Conservation (phyloP, 2,329 filamentous ascomycete genomes). For the Pseudogymnoascus sp. region DNA sequence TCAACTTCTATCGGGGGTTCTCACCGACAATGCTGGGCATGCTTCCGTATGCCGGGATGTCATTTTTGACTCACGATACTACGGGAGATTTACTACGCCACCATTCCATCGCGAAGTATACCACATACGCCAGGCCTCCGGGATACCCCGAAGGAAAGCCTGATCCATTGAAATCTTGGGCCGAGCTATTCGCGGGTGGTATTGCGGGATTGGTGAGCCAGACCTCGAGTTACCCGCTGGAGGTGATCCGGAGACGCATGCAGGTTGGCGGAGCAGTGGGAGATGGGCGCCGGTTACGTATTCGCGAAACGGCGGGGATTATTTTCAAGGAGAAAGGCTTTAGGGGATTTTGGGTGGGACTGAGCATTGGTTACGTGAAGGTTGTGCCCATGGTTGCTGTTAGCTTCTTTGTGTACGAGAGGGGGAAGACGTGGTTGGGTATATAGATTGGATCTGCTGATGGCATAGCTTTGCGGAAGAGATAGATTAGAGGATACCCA, state of each 20-base stretch:
- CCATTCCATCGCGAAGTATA: constrained; percentile 59
- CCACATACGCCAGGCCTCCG: constrained; percentile 59
- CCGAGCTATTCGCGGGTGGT: constrained; percentile 77
- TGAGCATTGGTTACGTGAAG: constrained; percentile 94
- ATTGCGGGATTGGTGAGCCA: constrained; percentile 83
- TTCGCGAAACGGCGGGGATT: constrained; percentile 66
- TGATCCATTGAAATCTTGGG: constrained; percentile 71
- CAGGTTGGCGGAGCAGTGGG: constrained; percentile 93
- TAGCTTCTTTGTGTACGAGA: constrained; percentile 58
- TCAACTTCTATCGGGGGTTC: constrained; percentile 95
- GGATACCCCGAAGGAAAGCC: constrained; percentile 51
- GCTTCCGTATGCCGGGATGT: constrained; percentile 92
- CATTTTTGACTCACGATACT: constrained; percentile 91
- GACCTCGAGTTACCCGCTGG: constrained; percentile 85
- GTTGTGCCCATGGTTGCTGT: constrained; percentile 80
- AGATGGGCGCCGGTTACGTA: constrained; percentile 70
- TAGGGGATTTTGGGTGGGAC: constrained; percentile 80
- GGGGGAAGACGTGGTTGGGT: constrained; percentile 53
- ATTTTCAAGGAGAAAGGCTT: constrained; percentile 71
- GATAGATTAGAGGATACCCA: constrained; percentile 1
- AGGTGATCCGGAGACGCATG: constrained; percentile 88
- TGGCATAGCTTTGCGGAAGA: background rate
- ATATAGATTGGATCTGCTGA: constrained; percentile 41
- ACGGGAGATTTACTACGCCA: constrained; percentile 74
- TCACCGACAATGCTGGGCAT: constrained; percentile 84